Percentiles rank a stretch among this genome's conserved stretches.
Evolutionary conservation across 352 stramenopile genomes (phyloP).

Genomic region (Phytopythium boreale): DNA sequence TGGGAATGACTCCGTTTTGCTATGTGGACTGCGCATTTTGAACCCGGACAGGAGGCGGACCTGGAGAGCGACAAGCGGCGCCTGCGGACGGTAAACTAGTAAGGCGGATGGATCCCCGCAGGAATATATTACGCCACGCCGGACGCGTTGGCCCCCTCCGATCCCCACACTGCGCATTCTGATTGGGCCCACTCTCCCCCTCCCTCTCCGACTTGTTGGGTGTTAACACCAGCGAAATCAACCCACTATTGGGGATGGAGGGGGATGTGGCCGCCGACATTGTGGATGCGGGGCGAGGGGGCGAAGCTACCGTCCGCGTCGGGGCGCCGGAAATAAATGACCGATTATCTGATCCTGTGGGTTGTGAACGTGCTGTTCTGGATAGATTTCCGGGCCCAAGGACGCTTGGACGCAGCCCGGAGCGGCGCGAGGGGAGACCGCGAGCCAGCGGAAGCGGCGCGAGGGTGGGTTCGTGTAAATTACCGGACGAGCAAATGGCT

Average conservation of each 20-base stretch:
- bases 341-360: not conserved
- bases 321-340: not conserved
- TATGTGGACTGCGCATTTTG: not conserved
- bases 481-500: too few relatives aligned
- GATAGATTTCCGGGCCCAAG: not conserved
- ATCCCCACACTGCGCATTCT: not conserved
- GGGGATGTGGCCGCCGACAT: not conserved
- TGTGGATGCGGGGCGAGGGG: not conserved
- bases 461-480: not conserved
- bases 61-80: slow-evolving; percentile 5
- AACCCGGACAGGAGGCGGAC: not conserved
- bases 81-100: slow-evolving; percentile 1
- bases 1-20: not conserved
- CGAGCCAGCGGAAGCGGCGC: not conserved
- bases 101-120: not conserved
- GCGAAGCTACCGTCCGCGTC: not conserved
- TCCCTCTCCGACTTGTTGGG: too few relatives aligned
- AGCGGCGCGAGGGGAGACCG: not conserved
- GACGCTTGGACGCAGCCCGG: not conserved
- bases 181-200: not conserved
- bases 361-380: not conserved
- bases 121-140: not conserved
- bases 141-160: not conserved
- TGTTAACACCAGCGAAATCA: not conserved
- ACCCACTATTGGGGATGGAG: too few relatives aligned